Percentiles rank a stretch among this genome's conserved stretches.
Conservation (phyloP, 306 rosid species). For the Gynostemma pentaphyllum region DNA sequence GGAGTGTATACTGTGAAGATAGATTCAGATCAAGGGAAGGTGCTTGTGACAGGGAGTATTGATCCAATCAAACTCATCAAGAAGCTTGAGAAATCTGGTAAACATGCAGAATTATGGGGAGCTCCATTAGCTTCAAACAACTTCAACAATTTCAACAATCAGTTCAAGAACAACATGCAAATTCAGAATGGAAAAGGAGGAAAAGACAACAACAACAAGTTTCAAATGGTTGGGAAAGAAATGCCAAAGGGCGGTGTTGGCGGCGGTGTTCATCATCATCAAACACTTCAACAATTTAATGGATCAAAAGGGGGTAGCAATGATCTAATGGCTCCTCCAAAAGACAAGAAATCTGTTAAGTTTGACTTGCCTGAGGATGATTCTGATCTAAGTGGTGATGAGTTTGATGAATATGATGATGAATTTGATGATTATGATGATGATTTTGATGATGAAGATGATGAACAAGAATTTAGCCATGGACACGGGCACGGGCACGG, state of each 20-base stretch:
- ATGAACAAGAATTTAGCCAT: slow-evolving; percentile 35
- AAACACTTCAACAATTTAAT: slow-evolving; percentile 34
- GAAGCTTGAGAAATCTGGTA: slow-evolving; percentile 48
- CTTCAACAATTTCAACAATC: slow-evolving; percentile 33
- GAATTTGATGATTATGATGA: slow-evolving; percentile 39
- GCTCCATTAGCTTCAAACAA: slow-evolving; percentile 29
- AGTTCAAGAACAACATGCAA: slow-evolving; percentile 58
- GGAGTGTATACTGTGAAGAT: slow-evolving; percentile 38
- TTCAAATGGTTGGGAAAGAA: background rate
- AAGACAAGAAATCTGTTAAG: slow-evolving; percentile 62
- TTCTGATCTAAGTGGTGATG: slow-evolving; percentile 44
- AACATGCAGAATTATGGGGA: slow-evolving; percentile 63
- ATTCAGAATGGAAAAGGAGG: slow-evolving; percentile 31
- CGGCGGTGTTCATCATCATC: slow-evolving; percentile 23
- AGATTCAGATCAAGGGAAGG: slow-evolving; percentile 55
- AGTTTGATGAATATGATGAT: slow-evolving; percentile 26
- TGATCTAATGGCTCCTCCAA: slow-evolving; percentile 15
- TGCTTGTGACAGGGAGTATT: slow-evolving; percentile 35
- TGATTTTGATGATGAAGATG: slow-evolving; percentile 28
- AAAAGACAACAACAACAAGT: slow-evolving; percentile 24
- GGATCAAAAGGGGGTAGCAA: slow-evolving; percentile 17
- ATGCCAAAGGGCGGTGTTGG: no score
- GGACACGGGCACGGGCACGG: slow-evolving; percentile 42
- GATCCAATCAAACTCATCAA: slow-evolving; percentile 51
- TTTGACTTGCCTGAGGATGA: slow-evolving; percentile 52